Percentiles rank a stretch among this genome's conserved stretches.
Evolutionary conservation across 2,329 filamentous ascomycete species (phyloP).

Genomic region (Claviceps arundinis): DNA sequence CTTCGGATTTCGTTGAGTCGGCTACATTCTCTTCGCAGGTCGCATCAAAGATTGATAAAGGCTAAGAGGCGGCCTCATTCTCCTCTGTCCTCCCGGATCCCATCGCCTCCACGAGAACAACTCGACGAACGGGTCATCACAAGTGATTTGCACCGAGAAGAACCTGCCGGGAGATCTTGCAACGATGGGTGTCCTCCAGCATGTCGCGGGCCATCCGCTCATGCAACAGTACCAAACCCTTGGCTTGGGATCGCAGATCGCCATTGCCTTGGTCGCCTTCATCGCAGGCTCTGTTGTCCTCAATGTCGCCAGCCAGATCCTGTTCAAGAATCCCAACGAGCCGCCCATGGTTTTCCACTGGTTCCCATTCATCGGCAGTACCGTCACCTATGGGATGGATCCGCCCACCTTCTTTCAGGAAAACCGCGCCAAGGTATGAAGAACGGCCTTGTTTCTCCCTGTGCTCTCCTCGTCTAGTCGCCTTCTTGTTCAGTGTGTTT

Average conservation of each 20-base stretch:
- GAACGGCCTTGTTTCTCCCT: constrained; percentile 9
- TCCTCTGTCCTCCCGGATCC: not conserved
- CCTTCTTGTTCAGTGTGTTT: not conserved
- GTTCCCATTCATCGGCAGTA: constrained; percentile 78
- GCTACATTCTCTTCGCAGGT: not conserved
- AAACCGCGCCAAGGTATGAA: constrained; percentile 57
- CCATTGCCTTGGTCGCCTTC: constrained; percentile 27
- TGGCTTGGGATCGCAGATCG: constrained; percentile 33
- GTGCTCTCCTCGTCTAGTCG: not conserved
- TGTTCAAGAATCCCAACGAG: constrained; percentile 72
- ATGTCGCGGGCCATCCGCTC: constrained; percentile 34
- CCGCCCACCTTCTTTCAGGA: constrained; percentile 76
- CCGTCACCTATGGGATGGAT: constrained; percentile 88
- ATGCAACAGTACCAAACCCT: constrained; percentile 36
- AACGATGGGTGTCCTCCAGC: constrained; percentile 44
- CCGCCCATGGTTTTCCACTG: constrained; percentile 71
- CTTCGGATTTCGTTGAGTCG: not conserved
- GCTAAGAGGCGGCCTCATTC: not conserved
- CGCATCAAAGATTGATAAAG: not conserved
- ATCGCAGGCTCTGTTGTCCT: constrained; percentile 48
- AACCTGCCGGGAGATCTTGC: not conserved
- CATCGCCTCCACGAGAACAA: not conserved
- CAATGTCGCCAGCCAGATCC: constrained; percentile 68
- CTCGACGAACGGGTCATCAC: not conserved
- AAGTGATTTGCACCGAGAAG: not conserved